phyloP scores from a whole-genome alignment of 164 flowering plant genomes.

The Chimonanthus praecox region DNA sequence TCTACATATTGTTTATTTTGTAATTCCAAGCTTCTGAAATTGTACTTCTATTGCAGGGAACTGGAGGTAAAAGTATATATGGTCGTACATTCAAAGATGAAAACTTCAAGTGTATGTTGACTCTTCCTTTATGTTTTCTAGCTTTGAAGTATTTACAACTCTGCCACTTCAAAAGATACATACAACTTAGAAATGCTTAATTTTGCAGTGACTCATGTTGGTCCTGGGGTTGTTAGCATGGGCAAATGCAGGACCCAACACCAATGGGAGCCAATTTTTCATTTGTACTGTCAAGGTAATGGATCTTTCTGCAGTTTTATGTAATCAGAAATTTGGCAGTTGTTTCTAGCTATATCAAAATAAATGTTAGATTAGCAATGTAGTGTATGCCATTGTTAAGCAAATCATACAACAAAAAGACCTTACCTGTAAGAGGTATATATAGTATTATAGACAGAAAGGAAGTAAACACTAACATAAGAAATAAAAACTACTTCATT shows the following conservation, averaged over 20 bases:
- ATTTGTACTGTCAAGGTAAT: slow-evolving; percentile 95
- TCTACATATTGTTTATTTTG: neutral
- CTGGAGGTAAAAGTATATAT: slow-evolving; percentile 97
- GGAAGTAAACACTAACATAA: no score
- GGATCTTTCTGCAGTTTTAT: neutral
- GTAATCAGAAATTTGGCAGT: no score
- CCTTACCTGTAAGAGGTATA: no score
- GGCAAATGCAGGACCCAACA: slow-evolving; percentile 69
- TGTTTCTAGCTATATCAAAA: no score
- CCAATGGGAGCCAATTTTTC: slow-evolving; percentile 98
- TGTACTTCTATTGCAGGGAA: slow-evolving; percentile 56
- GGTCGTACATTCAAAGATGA: slow-evolving; percentile 98
- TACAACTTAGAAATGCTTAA: neutral
- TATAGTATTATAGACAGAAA: no score
- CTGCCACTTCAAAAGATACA: neutral
- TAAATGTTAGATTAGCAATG: no score
- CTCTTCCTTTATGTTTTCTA: neutral
- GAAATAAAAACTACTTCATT: no score
- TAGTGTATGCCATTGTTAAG: no score
- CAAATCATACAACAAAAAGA: no score
- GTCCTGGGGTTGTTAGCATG: slow-evolving; percentile 36
- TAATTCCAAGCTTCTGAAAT: neutral
- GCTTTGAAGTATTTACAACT: neutral
- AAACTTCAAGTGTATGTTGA: slow-evolving; percentile 82
- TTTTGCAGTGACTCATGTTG: slow-evolving; percentile 26